These are phyloP conservation scores for maize (Zea mays) DNA, from an alignment of 176 grass and related monocot genomes.

Conservation along the genomic window Zm-B73-REFERENCE-NAM-5.0 NC_050100.1:212875501-212876000, in stretches of 20 bases:
- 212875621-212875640: slow-evolving; percentile 1
- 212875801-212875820: slow-evolving; percentile 47
- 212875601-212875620: slow-evolving; percentile 33
- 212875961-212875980: slow-evolving; percentile 64
- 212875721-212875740: no score
- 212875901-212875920: slow-evolving; percentile 77
- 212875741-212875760: no score
- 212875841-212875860: slow-evolving; percentile 74
- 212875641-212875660: no score
- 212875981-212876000: slow-evolving; percentile 67
- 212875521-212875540: slow-evolving; percentile 14
- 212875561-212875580: slow-evolving; percentile 29
- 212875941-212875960: slow-evolving; percentile 68
- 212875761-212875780: no score
- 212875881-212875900: slow-evolving; percentile 63
- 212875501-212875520: background rate
- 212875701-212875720: no score
- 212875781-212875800: slow-evolving; percentile 10
- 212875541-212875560: slow-evolving; percentile 22
- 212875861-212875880: slow-evolving; percentile 85
- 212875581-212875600: slow-evolving; percentile 33
- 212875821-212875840: slow-evolving; percentile 67
- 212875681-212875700: no score
- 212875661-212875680: no score
- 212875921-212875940: slow-evolving; percentile 76